Base-by-base conservation (phyloP, 257 asterid species). In the Nicotiana noctiflora region DNA sequence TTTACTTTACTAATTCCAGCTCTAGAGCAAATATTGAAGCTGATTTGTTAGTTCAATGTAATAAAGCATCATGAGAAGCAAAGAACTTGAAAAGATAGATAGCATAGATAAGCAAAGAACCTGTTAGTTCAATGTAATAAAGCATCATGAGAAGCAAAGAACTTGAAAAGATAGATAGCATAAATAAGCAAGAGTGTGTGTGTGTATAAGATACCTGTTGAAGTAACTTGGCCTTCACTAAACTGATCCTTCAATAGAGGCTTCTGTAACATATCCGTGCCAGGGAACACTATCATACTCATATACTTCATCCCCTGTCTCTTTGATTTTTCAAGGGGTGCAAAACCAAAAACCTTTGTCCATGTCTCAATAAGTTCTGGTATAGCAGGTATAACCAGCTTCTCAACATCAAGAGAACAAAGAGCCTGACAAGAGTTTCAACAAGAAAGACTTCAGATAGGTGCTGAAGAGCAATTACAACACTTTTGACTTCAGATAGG, bases 351-450 rank as follows among this genome's bases (percentile, higher is more conserved):
- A 59, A 88, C 89, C 27, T 89, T 86, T 19, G 98, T 96, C 99
- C 99, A 96, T 23, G 98, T 96, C 76, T 93, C 91, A 18, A 74
- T 84, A 6, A 94, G 93, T 79, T 91, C 95, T 44, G 95, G 81
- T 81, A 96, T 89, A 62, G 99, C 98, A 19, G 98, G 99, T 82
- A 96, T 92, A 32, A 96, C 93, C 82, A 96, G 87, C 68, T 88
- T 89, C 87, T 88, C 89, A 74, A 96, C 92, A 77, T 90, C 92
- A 80, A 96, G 90, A 80, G 93, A 87, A 84, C 84, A 19, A 66
- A 96, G 98, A 82, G 87, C 93, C 99, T 96, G 91, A 76, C 52
- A 81, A 81, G 31, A 81, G 80, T 59, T 21, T 40, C 37, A 81
- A n/a, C 55, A 75, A 88, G 77, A 65, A 83, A 62, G 80, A 65